Conservation (phyloP, 1,284 basidiomycete species). For the Phlebopus sp. region DNA sequence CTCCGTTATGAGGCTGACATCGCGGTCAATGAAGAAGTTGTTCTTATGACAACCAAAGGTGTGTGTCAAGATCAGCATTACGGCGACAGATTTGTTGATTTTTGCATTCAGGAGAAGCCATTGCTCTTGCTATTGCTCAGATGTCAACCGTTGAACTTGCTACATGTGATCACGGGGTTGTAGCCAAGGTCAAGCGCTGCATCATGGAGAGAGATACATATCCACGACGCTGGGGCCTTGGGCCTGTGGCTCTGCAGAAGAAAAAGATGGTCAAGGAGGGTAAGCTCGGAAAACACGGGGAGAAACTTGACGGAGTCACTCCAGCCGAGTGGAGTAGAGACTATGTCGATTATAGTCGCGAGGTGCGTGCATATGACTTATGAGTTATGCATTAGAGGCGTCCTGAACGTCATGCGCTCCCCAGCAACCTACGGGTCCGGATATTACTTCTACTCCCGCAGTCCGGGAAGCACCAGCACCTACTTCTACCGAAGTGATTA, state of each 20-base stretch:
- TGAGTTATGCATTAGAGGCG: constrained; percentile 13
- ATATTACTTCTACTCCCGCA: constrained; percentile 22
- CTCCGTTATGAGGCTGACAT: constrained; percentile 97
- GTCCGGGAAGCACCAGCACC: constrained; percentile 22
- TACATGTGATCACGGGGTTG: constrained; percentile 98
- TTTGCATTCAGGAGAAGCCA: constrained; percentile 74
- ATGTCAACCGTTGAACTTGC: constrained; percentile 99
- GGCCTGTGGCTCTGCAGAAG: constrained; percentile 95
- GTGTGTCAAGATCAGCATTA: constrained; percentile 3
- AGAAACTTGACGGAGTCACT: constrained; percentile 88
- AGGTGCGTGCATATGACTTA: constrained; percentile 33
- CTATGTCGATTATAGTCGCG: constrained; percentile 89
- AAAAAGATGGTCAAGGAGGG: constrained; percentile 98
- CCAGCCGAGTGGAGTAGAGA: constrained; percentile 89
- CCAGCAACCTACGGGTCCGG: constrained; percentile 39
- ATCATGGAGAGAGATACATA: constrained; percentile 99
- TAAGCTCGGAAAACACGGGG: constrained; percentile 94
- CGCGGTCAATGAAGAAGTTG: constrained; percentile 94
- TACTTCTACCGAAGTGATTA: constrained; percentile 31
- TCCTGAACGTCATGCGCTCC: constrained; percentile 5
- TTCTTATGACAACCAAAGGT: constrained; percentile 99
- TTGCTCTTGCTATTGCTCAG: constrained; percentile 95
- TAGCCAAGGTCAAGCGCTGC: constrained; percentile 98
- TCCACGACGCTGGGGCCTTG: constrained; percentile 97
- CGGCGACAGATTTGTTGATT: constrained; percentile 8